These are phyloP conservation scores for Massariosphaeria phaeospora DNA, from an alignment of 495 filamentous ascomycete species.

Conservation along the genomic window DNA sequence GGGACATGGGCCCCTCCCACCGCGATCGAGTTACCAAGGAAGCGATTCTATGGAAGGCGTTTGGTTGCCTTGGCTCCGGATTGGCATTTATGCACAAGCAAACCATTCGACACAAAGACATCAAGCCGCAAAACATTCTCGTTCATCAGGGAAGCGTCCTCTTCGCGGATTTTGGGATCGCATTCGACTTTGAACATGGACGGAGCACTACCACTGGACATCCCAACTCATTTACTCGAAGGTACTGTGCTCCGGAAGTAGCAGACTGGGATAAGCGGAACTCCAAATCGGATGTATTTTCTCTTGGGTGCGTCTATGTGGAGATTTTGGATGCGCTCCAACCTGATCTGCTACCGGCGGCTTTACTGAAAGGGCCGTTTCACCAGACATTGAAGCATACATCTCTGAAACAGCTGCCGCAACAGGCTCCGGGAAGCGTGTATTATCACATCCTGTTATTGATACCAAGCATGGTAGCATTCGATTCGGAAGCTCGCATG, in stretches of 20 bases:
- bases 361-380: too few species aligned
- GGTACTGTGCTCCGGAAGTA: slow-evolving; percentile 18
- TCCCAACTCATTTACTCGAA: background rate
- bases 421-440: too few species aligned
- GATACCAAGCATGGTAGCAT: too few species aligned
- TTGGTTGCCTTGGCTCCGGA: slow-evolving; percentile 12
- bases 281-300: slow-evolving; percentile 12
- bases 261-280: background rate
- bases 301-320: slow-evolving; percentile 9
- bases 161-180: slow-evolving; percentile 22
- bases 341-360: too few species aligned
- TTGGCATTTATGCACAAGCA: slow-evolving; percentile 18
- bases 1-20: background rate
- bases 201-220: slow-evolving; percentile 1
- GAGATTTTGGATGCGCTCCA: slow-evolving; percentile 8
- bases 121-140: slow-evolving; percentile 24
- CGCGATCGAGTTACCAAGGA: background rate
- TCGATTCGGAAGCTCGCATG: too few species aligned
- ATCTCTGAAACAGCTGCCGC: too few species aligned
- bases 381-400: too few species aligned
- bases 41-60: background rate
- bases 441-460: too few species aligned
- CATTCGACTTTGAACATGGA: background rate
- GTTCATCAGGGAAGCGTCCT: slow-evolving; percentile 7
- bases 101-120: slow-evolving; percentile 22